These are phyloP conservation scores for Lactifluus echinatus DNA, from an alignment of 768 basidiomycete species.

Conservation along the genomic window DNA sequence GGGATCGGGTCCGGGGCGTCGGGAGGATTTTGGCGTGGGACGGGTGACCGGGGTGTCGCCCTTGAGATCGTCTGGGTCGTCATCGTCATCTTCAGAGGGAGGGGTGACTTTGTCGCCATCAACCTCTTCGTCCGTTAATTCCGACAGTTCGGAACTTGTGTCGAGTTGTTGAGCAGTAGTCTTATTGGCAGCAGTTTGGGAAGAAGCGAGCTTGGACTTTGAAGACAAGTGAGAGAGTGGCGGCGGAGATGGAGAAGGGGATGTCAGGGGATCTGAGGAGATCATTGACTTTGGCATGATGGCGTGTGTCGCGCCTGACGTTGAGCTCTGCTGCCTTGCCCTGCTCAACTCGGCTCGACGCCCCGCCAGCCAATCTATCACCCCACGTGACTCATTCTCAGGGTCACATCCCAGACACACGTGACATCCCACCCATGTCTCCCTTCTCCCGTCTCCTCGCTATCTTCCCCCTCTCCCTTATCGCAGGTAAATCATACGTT, in stretches of 20 bases:
- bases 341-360: too few relatives aligned
- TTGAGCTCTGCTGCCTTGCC: too few relatives aligned
- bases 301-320: too few relatives aligned
- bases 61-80: conserved; percentile 19
- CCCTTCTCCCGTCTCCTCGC: conserved; percentile 1
- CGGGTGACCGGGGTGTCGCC: conserved; percentile 20
- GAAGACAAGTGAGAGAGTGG: conserved; percentile 31
- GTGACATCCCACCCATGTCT: too few relatives aligned
- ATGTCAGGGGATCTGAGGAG: conserved; percentile 57
- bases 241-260: conserved; percentile 56
- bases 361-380: background rate
- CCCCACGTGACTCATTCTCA: conserved; percentile 6
- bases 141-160: conserved; percentile 70
- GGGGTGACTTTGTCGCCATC: conserved; percentile 32
- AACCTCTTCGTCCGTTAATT: conserved; percentile 76
- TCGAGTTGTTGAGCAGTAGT: conserved; percentile 36
- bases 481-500: background rate
- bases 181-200: conserved; percentile 24
- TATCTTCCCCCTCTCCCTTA: background rate
- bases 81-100: conserved; percentile 12
- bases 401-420: background rate
- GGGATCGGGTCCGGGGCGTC: conserved; percentile 64
- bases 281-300: conserved; percentile 44
- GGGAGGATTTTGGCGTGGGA: conserved; percentile 37
- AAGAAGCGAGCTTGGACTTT: conserved; percentile 16